phyloP scores from a whole-genome alignment of 192 early-diverging fungal species.

The Umbelopsis isabellina region DNA sequence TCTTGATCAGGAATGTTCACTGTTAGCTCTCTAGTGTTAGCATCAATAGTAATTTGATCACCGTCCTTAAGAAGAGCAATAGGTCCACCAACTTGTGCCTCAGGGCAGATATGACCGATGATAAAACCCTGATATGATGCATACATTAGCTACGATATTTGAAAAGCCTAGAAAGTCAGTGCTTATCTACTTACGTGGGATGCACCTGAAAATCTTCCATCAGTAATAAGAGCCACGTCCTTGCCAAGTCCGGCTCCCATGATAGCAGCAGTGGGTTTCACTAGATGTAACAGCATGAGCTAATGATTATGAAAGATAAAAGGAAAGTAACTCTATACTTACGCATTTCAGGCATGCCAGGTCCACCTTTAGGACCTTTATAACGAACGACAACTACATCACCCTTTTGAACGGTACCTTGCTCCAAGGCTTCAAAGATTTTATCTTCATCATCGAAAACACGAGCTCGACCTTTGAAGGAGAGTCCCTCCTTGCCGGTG shows the following conservation, averaged over 20 bases:
- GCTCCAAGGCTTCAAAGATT: constrained; percentile 88
- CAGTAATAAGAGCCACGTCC: constrained; percentile 95
- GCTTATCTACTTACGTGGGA: constrained; percentile 68
- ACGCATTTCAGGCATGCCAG: constrained; percentile 99
- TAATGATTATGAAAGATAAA: background rate
- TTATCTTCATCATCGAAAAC: constrained; percentile 95
- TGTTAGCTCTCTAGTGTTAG: constrained; percentile 70
- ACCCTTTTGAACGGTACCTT: constrained; percentile 86
- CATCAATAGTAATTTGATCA: constrained; percentile 91
- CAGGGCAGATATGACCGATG: constrained; percentile 97
- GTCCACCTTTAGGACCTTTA: constrained; percentile 96
- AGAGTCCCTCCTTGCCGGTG: constrained; percentile 96
- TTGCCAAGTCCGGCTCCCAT: constrained; percentile 99
- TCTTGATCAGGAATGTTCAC: constrained; percentile 82
- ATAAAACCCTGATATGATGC: constrained; percentile 78
- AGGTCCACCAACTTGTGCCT: constrained; percentile 96
- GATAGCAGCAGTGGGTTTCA: constrained; percentile 95
- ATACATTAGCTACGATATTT: constrained; percentile 7
- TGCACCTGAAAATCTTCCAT: constrained; percentile 98
- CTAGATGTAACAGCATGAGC: constrained; percentile 33
- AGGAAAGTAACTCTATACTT: constrained; percentile 23
- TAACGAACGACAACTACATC: constrained; percentile 94
- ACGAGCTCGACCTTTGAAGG: constrained; percentile 83
- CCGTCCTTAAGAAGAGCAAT: constrained; percentile 90
- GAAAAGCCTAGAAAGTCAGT: background rate